These are phyloP conservation scores for Boeremia lycopersici DNA, from an alignment of 2,329 filamentous ascomycete species.

Conservation along the genomic window DNA sequence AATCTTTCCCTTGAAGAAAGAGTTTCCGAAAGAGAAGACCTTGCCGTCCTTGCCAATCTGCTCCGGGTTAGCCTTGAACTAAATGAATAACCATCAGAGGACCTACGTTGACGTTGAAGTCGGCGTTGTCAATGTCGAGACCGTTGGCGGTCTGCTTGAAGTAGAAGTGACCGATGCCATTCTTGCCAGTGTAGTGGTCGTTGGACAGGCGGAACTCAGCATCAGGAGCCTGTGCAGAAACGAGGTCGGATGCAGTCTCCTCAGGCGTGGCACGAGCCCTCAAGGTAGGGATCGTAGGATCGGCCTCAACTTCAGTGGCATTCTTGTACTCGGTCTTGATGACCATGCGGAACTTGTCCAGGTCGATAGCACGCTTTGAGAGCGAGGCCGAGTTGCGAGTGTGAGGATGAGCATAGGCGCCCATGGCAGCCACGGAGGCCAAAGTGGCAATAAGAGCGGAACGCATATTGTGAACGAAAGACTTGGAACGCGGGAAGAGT, in stretches of 20 bases:
- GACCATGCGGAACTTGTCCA: constrained; percentile 41
- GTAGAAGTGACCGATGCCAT: constrained; percentile 62
- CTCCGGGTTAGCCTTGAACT: not conserved
- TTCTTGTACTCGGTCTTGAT: constrained; percentile 34
- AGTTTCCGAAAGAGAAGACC: constrained; percentile 64
- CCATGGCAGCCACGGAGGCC: constrained; percentile 33
- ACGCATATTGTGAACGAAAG: constrained; percentile 33
- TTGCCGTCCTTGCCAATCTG: constrained; percentile 59
- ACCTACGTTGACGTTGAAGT: constrained; percentile 65
- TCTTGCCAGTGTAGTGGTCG: constrained; percentile 46
- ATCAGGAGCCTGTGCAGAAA: constrained; percentile 10
- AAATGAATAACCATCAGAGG: not conserved
- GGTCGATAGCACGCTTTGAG: constrained; percentile 33
- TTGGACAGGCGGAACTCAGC: constrained; percentile 16
- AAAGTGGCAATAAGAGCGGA: constrained; percentile 39
- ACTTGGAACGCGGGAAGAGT: constrained; percentile 19
- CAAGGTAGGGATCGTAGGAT: constrained; percentile 15
- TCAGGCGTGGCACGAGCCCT: constrained; percentile 16
- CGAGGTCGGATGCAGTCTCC: constrained; percentile 17
- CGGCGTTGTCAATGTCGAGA: constrained; percentile 64
- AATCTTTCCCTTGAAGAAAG: constrained; percentile 54
- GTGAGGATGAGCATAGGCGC: constrained; percentile 32
- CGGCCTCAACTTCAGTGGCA: constrained; percentile 16
- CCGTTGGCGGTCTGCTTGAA: constrained; percentile 64
- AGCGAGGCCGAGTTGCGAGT: constrained; percentile 22